A percentile compares a stretch with the other conserved stretches of the same genome.
These are phyloP conservation scores for Phtheirospermum japonicum DNA, from an alignment of 257 asterid genomes.

Conservation along the genomic window DNA sequence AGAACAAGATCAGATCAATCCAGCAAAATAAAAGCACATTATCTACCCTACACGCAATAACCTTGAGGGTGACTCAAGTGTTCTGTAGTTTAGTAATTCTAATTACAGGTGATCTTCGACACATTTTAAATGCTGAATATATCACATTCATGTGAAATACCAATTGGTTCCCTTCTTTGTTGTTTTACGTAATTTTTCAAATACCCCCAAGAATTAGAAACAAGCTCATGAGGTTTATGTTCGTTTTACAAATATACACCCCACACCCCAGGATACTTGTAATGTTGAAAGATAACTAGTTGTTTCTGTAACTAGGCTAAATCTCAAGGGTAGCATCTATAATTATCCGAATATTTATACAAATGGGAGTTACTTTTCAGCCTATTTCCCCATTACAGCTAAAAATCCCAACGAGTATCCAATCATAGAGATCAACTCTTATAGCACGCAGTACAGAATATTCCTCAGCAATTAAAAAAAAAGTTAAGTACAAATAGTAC, in stretches of 20 bases:
- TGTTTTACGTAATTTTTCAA: neutral
- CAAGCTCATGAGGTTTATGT: neutral
- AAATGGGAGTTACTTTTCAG: neutral
- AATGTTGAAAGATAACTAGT: too few relatives aligned
- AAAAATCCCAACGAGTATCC: neutral
- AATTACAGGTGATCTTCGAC: too few relatives aligned
- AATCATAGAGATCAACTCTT: conserved; percentile 5
- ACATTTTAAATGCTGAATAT: too few relatives aligned
- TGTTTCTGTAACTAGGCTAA: neutral
- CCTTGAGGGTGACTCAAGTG: too few relatives aligned
- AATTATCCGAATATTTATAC: neutral
- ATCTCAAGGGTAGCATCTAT: neutral
- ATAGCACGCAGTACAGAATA: neutral
- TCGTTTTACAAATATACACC: neutral
- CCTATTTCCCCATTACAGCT: neutral
- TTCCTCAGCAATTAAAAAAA: neutral
- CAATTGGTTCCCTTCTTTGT: neutral
- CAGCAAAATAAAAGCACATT: too few relatives aligned
- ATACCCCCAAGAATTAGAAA: neutral
- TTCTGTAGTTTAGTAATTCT: too few relatives aligned
- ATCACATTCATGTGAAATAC: too few relatives aligned
- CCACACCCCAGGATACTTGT: neutral
- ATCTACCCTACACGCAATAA: too few relatives aligned
- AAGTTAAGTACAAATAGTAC: neutral
- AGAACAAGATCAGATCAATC: conserved; percentile 17